Base-by-base conservation (phyloP, 2,329 filamentous ascomycete genomes). In the Ophiostoma australiae region DNA sequence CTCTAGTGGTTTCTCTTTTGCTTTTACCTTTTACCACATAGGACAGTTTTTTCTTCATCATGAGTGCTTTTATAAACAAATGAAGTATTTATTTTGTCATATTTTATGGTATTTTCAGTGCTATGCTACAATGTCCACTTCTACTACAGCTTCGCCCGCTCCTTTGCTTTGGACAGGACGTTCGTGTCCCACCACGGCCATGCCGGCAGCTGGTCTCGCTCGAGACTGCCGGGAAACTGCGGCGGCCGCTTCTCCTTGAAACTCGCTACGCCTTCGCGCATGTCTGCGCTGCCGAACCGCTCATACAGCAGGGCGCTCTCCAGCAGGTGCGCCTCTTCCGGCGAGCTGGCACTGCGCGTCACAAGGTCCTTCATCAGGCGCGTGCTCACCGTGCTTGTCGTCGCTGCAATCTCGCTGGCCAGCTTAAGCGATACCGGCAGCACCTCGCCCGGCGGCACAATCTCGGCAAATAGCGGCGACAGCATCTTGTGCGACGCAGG, bases 291-390 rank as follows among this genome's bases (percentile, higher is more conserved):
- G 11, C 80, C 80, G 78, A 89, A 88, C 72, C 90, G 72, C 74
- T 89, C 86, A 76, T 84, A 85, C 71, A 91, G 82, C n/a, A 91
- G 78, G 73, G 82, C 84, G 74, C 85, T 88, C 79, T 94, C 91
- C 39, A 93, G 80, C 74, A 92, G 78, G 81, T 92, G 90, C 70
- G 90, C 86, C 68, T 84, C 89, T 80, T 94, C 91, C 0, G 90
- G 85, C 31, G 84, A 87, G 23, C 80, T 82, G 0, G 83, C 81
- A 48, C 84, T 83, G 39, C 86, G 80, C 75, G 85, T 92, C 82
- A 93, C 89, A 81, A 94, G 79, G 76, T 92, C 90, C 76, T 87
- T 86, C 85, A 91, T 93, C 71, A 92, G 76, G 74, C 86, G 84
- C 10, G 86, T 87, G 37, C 87, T 86, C 37, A 92, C 85, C 0